These are phyloP conservation scores for Cupressus sempervirens DNA, from an alignment of 75 land plant genomes.

Conservation along the genomic window DNA sequence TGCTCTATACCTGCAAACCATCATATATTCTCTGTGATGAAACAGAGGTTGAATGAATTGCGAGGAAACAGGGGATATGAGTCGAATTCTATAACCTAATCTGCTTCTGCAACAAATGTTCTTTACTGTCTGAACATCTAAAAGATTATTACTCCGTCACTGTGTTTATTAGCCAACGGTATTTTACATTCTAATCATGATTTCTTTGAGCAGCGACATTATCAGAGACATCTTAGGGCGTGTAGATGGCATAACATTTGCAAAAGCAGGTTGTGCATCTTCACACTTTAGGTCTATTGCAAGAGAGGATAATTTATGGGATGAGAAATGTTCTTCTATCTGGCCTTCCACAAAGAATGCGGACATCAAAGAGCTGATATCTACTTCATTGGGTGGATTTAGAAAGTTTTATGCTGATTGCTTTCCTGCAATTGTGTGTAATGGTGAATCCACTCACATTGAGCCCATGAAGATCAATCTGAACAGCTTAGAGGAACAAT, in stretches of 20 bases:
- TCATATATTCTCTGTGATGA: no score
- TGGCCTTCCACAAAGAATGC: slow-evolving; percentile 74
- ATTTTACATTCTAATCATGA: not conserved
- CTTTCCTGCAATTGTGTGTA: slow-evolving; percentile 17
- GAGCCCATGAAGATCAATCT: not conserved
- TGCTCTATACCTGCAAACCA: no score
- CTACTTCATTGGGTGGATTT: slow-evolving; percentile 60
- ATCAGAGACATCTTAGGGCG: slow-evolving; percentile 65
- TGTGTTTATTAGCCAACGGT: no score
- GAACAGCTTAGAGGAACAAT: not conserved
- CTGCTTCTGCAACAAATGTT: no score
- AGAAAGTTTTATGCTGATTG: slow-evolving; percentile 33
- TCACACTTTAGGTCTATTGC: slow-evolving; percentile 40
- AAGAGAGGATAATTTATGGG: slow-evolving; percentile 63
- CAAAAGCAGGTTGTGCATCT: slow-evolving; percentile 70
- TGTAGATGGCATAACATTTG: slow-evolving; percentile 69
- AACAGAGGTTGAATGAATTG: no score
- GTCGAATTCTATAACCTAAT: no score
- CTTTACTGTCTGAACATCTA: no score
- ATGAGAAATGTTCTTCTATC: slow-evolving; percentile 43
- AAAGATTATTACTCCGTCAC: no score
- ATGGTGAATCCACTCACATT: not conserved
- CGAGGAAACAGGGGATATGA: no score
- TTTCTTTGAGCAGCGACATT: slow-evolving; percentile 50
- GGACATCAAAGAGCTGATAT: slow-evolving; percentile 42